Conservation (phyloP, 2,329 filamentous ascomycete genomes). For the Aspergillus thermomutatus region DNA sequence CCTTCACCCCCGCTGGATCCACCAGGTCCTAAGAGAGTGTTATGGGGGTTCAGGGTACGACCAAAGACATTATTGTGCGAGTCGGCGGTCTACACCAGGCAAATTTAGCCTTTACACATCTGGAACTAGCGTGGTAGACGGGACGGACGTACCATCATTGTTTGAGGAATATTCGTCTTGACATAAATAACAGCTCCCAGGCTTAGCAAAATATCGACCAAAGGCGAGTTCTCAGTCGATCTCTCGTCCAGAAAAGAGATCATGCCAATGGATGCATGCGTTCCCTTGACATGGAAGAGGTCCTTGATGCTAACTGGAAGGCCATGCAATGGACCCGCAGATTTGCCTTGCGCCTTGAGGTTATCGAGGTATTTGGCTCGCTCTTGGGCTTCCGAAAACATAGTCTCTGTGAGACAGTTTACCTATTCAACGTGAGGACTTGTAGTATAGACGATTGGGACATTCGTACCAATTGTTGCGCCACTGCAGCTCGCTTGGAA, state of each 20-base stretch:
- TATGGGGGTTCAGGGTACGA: slow-evolving; percentile 40
- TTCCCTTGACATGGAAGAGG: background rate
- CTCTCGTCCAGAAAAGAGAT: slow-evolving; percentile 2
- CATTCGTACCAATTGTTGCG: slow-evolving; percentile 30
- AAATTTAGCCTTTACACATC: background rate
- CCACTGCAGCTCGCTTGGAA: slow-evolving; percentile 32
- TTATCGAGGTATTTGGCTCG: slow-evolving; percentile 25
- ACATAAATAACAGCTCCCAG: slow-evolving; percentile 40
- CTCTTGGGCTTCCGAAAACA: slow-evolving; percentile 23
- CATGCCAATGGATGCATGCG: background rate
- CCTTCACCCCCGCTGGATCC: slow-evolving; percentile 50
- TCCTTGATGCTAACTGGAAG: background rate
- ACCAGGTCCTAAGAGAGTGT: slow-evolving; percentile 30
- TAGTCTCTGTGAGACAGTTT: slow-evolving; percentile 28
- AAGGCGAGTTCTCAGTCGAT: slow-evolving; percentile 12
- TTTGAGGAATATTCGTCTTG: slow-evolving; percentile 55
- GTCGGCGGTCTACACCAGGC: slow-evolving; percentile 26
- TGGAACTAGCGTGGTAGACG: slow-evolving; percentile 1
- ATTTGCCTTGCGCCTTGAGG: slow-evolving; percentile 20
- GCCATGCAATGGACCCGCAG: slow-evolving; percentile 33
- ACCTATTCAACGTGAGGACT: slow-evolving; percentile 4
- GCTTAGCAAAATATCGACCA: slow-evolving; percentile 18
- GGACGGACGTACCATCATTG: slow-evolving; percentile 54
- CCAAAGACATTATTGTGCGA: slow-evolving; percentile 44
- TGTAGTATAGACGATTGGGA: background rate